A percentile compares a stretch with the other conserved stretches of the same genome.
phyloP scores from a whole-genome alignment of 305 asterid genomes.

The Fraxinus latifolia region DNA sequence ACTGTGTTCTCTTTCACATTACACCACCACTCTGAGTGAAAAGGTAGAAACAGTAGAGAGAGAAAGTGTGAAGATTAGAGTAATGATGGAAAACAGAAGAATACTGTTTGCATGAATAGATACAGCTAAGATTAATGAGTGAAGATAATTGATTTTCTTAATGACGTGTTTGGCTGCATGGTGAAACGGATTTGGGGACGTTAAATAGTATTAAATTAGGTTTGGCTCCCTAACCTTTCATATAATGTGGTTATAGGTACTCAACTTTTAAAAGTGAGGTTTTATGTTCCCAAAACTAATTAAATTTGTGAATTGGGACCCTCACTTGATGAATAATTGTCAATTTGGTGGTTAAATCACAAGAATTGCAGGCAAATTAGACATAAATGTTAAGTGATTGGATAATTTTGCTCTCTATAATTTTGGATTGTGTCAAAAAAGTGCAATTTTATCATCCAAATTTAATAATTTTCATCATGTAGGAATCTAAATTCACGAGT shows the following conservation, averaged over 20 bases:
- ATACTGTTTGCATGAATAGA: background rate
- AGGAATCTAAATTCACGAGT: background rate
- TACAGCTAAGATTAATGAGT: slow-evolving; percentile 23
- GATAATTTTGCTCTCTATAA: background rate
- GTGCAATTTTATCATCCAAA: background rate
- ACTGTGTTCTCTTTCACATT: slow-evolving; percentile 17
- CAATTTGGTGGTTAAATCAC: background rate
- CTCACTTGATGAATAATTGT: background rate
- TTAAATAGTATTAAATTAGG: background rate
- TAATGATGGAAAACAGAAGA: background rate
- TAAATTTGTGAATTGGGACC: background rate
- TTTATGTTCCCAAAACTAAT: background rate
- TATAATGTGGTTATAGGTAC: too few species aligned
- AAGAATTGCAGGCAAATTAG: too few species aligned
- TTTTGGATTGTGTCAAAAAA: too few species aligned
- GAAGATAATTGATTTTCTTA: background rate
- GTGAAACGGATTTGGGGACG: background rate
- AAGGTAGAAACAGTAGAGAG: slow-evolving; percentile 7
- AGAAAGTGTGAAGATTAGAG: background rate
- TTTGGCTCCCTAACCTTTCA: background rate
- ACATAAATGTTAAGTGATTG: background rate
- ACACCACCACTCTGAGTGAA: background rate
- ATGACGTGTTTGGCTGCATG: background rate
- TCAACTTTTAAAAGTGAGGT: background rate
- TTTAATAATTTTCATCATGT: too few species aligned